Evolutionary conservation across 2,329 filamentous ascomycete species (phyloP).

Genomic region (Beauveria bassiana): DNA sequence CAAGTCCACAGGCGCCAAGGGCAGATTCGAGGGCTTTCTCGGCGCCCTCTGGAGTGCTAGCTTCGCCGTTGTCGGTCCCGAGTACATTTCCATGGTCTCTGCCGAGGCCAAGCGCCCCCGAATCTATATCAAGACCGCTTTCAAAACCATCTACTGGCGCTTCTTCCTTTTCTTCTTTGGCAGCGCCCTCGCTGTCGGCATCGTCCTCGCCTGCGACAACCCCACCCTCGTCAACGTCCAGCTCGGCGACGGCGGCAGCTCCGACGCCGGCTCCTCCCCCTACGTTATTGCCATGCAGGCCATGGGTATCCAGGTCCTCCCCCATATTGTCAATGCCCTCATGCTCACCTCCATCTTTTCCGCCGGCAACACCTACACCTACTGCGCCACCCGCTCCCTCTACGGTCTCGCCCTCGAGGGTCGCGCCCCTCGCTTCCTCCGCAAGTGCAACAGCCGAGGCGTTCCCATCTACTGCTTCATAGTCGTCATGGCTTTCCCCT

Average conservation of each 20-base stretch:
- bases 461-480: slow-evolving; percentile 52
- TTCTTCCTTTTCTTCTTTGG: slow-evolving; percentile 65
- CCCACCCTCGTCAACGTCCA: slow-evolving; percentile 44
- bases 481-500: slow-evolving; percentile 45
- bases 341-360: slow-evolving; percentile 37
- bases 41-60: slow-evolving; percentile 56
- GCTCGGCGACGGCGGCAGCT: slow-evolving; percentile 24
- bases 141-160: slow-evolving; percentile 66
- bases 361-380: slow-evolving; percentile 44
- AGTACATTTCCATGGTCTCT: slow-evolving; percentile 62
- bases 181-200: slow-evolving; percentile 58
- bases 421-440: slow-evolving; percentile 43
- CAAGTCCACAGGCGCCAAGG: slow-evolving; percentile 51
- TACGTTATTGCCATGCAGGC: slow-evolving; percentile 57
- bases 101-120: slow-evolving; percentile 61
- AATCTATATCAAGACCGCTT: slow-evolving; percentile 57
- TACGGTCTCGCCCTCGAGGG: slow-evolving; percentile 44
- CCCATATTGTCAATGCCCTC: slow-evolving; percentile 50
- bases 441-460: slow-evolving; percentile 51
- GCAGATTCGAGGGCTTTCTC: slow-evolving; percentile 63
- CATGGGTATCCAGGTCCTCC: slow-evolving; percentile 43
- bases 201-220: slow-evolving; percentile 60
- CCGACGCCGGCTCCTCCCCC: slow-evolving; percentile 49
- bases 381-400: slow-evolving; percentile 42
- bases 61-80: slow-evolving; percentile 58